Evolutionary conservation across 768 basidiomycete species (phyloP), one percentile per base, ranked within the genome.

Genomic region (Amanita pseudoporphyria): DNA sequence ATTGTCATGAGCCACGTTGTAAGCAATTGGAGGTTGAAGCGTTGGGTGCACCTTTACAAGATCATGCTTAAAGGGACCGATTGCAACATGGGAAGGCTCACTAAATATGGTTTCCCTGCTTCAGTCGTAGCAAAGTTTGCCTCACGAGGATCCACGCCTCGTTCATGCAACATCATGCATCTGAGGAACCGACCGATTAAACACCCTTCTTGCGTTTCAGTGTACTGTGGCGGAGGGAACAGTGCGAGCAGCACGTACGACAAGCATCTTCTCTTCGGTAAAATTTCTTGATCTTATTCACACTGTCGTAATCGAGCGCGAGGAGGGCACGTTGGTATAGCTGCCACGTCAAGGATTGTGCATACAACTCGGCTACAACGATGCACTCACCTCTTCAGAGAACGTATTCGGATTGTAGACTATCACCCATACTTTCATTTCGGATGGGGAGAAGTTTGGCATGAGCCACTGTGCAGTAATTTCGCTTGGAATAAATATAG

Each of bases 1-100:
- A 57, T 81, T 83, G 62, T 93, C 90, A 60, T 93, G 89, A 18
- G 88, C 79, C 46, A 92, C 71, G 61, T 92, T 93, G 69, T 77
- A 92, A 0, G 74, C 85, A 37, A 92, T 71, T 2, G 78, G 73
- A n/a, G 76, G 75, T 52, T 72, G 58, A 52, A 74, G 45, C 12
- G 58, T 63, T 21, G 71, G 67, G 6, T 71, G 67, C 3, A 67
- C 69, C 81, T 82, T 58, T 24, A n/a, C 30, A 5, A 13, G 26
- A 39, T 31, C 21, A 46, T 30, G 52, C 26, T 24, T 28, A 16
- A 30, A 16, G 16, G 13, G 28, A 36, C 22, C 2, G 19, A 9
- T 30, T 10, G 52, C 30, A 45, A 33, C n/a, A 30, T 43, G 42
- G 57, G 54, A 5, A 47, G 38, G 72, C 82, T 60, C 57, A 77